phyloP scores from a whole-genome alignment of 2,329 filamentous ascomycete species.

The Alternaria sp. region DNA sequence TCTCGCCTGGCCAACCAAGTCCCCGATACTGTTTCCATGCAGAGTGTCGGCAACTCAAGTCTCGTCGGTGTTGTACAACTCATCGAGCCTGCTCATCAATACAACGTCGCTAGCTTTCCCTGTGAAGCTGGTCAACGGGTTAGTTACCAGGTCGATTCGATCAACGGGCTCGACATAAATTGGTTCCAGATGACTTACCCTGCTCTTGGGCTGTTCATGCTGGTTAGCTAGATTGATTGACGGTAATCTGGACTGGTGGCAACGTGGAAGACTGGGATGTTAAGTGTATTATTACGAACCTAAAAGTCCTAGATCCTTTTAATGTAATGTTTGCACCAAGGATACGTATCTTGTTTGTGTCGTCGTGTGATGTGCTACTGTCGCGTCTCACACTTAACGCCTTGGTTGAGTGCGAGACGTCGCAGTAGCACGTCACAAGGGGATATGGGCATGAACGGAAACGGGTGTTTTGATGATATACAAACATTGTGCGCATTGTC shows the following conservation, averaged over 20 bases:
- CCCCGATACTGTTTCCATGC: not conserved
- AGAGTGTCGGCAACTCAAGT: not conserved
- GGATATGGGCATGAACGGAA: not conserved
- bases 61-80: constrained; percentile 20
- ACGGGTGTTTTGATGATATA: not conserved
- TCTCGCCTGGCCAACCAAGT: constrained; percentile 23
- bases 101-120: constrained; percentile 27
- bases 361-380: not conserved
- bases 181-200: constrained; percentile 37
- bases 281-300: not conserved
- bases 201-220: constrained; percentile 32
- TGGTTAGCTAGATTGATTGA: not conserved
- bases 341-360: not conserved
- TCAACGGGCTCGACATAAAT: constrained; percentile 29
- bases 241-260: not conserved
- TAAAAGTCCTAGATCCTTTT: not conserved
- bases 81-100: constrained; percentile 24
- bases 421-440: not conserved
- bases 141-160: constrained; percentile 31
- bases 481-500: not conserved
- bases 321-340: not conserved
- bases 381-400: too few species aligned
- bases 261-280: not conserved
- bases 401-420: not conserved
- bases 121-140: constrained; percentile 34